Percentiles rank a stretch among this genome's conserved stretches.
Evolutionary conservation across 441 rosid genomes (phyloP).

Genomic region (Erodium moschatum): DNA sequence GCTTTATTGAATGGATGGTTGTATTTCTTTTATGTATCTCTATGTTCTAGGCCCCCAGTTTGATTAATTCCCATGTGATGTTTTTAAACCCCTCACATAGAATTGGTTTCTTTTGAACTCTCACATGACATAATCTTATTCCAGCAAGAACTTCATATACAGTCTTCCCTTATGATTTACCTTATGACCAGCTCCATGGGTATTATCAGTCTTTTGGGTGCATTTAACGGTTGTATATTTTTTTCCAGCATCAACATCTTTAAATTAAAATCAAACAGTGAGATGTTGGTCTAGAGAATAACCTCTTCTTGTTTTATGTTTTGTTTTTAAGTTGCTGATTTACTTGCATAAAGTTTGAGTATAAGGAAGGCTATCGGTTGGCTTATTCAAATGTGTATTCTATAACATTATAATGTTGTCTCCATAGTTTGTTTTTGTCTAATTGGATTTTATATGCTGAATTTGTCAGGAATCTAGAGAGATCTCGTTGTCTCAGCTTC

Average conservation of each 20-base stretch:
- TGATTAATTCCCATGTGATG: background rate
- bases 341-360: background rate
- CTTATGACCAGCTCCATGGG: background rate
- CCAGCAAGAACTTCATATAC: background rate
- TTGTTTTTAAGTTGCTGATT: slow-evolving; percentile 1
- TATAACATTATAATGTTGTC: background rate
- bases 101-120: background rate
- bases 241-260: background rate
- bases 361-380: background rate
- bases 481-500: slow-evolving; percentile 55
- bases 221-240: background rate
- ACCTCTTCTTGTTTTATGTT: background rate
- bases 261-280: slow-evolving; percentile 4
- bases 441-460: slow-evolving; percentile 22
- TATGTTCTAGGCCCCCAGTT: background rate
- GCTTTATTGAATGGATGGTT: slow-evolving; percentile 7
- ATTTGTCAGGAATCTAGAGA: slow-evolving; percentile 71
- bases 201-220: background rate
- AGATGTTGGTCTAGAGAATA: slow-evolving; percentile 2
- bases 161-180: background rate
- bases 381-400: background rate
- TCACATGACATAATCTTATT: slow-evolving; percentile 1
- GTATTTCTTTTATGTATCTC: slow-evolving; percentile 6
- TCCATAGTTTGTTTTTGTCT: slow-evolving; percentile 15
- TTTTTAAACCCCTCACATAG: background rate